Conservation (phyloP, 306 rosid species). For the Quillaja saponaria region DNA sequence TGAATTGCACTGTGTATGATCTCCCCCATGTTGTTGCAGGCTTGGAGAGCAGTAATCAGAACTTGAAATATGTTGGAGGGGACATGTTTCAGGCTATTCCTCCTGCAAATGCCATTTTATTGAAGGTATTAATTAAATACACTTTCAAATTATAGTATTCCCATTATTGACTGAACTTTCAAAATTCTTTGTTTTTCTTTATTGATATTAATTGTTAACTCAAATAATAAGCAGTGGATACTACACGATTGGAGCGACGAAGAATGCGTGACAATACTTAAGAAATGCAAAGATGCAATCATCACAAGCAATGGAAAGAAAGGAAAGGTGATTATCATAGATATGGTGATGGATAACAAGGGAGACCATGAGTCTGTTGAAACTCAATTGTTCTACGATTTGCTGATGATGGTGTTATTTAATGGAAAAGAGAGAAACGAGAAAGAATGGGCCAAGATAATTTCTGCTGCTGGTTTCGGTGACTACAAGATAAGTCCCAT, state of each 20-base stretch:
- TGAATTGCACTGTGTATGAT: background rate
- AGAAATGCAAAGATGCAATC: conserved; percentile 54
- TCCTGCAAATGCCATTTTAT: background rate
- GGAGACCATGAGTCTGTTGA: conserved; percentile 26
- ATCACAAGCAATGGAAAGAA: background rate
- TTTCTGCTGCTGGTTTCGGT: conserved; percentile 38
- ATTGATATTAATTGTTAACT: too few species aligned
- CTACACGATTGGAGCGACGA: conserved; percentile 57
- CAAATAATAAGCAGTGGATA: conserved; percentile 31
- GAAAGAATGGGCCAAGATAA: conserved; percentile 37
- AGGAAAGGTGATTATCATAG: conserved; percentile 42
- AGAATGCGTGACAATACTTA: conserved; percentile 44
- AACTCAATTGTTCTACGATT: conserved; percentile 30
- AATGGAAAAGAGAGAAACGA: conserved; percentile 37
- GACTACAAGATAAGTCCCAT: conserved; percentile 36
- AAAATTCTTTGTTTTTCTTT: too few species aligned
- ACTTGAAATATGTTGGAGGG: conserved; percentile 1
- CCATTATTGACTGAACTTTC: too few species aligned
- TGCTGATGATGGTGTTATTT: conserved; percentile 23
- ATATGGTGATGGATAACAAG: conserved; percentile 28
- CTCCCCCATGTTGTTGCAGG: background rate
- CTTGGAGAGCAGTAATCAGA: background rate
- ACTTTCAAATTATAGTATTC: too few species aligned
- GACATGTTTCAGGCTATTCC: conserved; percentile 2
- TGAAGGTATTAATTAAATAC: too few species aligned